Evolutionary conservation across 768 basidiomycete species (phyloP), one percentile per base, ranked within the genome.

Genomic region (Pholiota conissans): DNA sequence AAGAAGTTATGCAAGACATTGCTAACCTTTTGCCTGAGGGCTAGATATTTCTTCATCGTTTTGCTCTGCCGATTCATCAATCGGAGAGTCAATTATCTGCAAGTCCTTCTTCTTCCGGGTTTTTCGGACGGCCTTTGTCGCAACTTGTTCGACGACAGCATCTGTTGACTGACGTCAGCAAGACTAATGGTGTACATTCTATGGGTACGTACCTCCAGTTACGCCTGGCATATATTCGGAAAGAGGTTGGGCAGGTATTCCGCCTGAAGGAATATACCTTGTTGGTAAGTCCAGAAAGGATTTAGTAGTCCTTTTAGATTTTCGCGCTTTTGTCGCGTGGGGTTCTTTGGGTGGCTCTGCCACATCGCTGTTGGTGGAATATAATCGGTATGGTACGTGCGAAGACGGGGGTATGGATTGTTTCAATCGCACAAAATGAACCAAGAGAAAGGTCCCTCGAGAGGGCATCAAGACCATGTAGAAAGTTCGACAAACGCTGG

Each of bases 221-320:
- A 40, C 30, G 37, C 51, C 53, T 50, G 14, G 28, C 2, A 34
- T 52, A 20, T 37, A 84, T 18, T 76, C 73, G 22, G 60, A 63
- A 18, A 86, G 65, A 14, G 84, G 75, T 50, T 67, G 55, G 35
- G 79, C 79, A 40, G 65, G 61, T 18, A 68, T 66, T 39, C 82
- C 84, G 67, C 83, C 77, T 24, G 76, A 73, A 45, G 73, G 67
- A 22, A 76, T 50, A 63, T 71, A 79, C 30, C 67, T 63, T 22
- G 74, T 73, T 11, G 90, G 90, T 5, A 92, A 76, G 26, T 90
- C 86, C 16, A 74, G 67, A 51, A 78, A 81, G 39, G 75, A 80
- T 67, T 86, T 91, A 60, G 60, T 70, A 42, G 50, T 65, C 57
- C 39, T 65, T 51, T 37, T 61, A 20, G 60, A 37, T 37, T 61